Evolutionary conservation across 441 rosid species (phyloP).

Genomic region (Populus hybrid): DNA sequence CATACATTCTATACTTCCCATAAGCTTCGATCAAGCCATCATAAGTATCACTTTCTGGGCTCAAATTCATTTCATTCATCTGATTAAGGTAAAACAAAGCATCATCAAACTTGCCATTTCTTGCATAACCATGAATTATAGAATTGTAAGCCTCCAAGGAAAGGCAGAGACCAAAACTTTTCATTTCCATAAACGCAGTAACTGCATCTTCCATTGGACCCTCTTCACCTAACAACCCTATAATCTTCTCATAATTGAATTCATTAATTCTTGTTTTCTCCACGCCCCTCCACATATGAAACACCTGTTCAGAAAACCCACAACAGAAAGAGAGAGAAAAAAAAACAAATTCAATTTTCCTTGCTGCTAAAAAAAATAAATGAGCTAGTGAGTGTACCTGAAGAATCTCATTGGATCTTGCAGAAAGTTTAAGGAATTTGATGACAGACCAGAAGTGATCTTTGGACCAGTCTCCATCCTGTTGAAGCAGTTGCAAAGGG

Average conservation of each 20-base stretch:
- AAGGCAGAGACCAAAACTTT: conserved; percentile 34
- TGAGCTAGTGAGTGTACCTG: conserved; percentile 34
- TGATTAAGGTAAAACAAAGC: conserved; percentile 42
- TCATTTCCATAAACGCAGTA: conserved; percentile 45
- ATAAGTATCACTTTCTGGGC: conserved; percentile 45
- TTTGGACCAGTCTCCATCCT: conserved; percentile 67
- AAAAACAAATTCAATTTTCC: background rate
- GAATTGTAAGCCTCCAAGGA: conserved; percentile 52
- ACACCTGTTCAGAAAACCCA: conserved; percentile 40
- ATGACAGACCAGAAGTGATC: conserved; percentile 58
- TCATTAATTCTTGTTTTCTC: conserved; percentile 46
- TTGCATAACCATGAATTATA: conserved; percentile 50
- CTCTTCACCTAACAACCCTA: conserved; percentile 45
- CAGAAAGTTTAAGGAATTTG: conserved; percentile 47
- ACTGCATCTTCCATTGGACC: conserved; percentile 48
- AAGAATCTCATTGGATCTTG: conserved; percentile 45
- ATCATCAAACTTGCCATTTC: conserved; percentile 46
- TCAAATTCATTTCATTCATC: conserved; percentile 42
- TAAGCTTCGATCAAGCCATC: conserved; percentile 63
- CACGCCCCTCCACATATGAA: conserved; percentile 56
- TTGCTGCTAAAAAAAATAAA: background rate
- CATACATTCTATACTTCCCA: conserved; percentile 56
- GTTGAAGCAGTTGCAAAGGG: conserved; percentile 53
- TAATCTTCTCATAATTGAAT: conserved; percentile 53
- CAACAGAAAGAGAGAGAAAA: conserved; percentile 5